Evolutionary conservation across 352 stramenopile genomes (phyloP).

Genomic region (Globisporangium sylvaticum): DNA sequence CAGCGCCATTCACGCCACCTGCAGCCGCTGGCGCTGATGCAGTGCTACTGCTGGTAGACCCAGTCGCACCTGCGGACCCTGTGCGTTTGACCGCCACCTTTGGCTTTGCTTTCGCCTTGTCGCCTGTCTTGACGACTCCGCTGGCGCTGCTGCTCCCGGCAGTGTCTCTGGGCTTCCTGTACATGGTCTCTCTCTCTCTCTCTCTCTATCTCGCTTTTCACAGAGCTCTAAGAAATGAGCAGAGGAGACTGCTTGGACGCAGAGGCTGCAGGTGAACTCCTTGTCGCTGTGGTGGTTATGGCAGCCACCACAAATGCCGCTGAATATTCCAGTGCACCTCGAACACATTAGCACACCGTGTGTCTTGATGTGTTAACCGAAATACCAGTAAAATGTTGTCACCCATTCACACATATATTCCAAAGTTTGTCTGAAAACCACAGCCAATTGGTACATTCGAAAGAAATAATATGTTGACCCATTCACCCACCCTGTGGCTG

Average conservation of each 20-base stretch:
- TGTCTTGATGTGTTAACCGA: too few relatives aligned
- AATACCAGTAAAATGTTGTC: too few relatives aligned
- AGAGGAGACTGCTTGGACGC: not conserved
- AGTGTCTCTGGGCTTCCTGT: slow-evolving; percentile 8
- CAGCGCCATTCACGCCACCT: not conserved
- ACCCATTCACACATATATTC: too few relatives aligned
- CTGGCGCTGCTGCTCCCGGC: not conserved
- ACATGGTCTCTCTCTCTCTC: slow-evolving; percentile 7
- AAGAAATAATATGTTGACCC: too few relatives aligned
- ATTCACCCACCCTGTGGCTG: too few relatives aligned
- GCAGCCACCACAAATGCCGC: not conserved
- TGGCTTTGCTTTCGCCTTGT: slow-evolving; percentile 10
- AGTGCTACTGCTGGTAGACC: not conserved
- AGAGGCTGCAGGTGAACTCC: not conserved
- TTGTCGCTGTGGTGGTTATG: not conserved
- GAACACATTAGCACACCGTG: too few relatives aligned
- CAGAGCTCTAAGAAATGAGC: not conserved
- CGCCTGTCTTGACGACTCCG: slow-evolving; percentile 4
- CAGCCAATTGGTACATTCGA: too few relatives aligned
- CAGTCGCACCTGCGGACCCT: not conserved
- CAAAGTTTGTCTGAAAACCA: too few relatives aligned
- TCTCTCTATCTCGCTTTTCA: not conserved
- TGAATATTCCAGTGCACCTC: not conserved
- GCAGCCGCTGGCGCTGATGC: not conserved
- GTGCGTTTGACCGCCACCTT: slow-evolving; percentile 18